Evolutionary conservation across 2,329 filamentous ascomycete species (phyloP).

Genomic region (Tympanopsis confertula): DNA sequence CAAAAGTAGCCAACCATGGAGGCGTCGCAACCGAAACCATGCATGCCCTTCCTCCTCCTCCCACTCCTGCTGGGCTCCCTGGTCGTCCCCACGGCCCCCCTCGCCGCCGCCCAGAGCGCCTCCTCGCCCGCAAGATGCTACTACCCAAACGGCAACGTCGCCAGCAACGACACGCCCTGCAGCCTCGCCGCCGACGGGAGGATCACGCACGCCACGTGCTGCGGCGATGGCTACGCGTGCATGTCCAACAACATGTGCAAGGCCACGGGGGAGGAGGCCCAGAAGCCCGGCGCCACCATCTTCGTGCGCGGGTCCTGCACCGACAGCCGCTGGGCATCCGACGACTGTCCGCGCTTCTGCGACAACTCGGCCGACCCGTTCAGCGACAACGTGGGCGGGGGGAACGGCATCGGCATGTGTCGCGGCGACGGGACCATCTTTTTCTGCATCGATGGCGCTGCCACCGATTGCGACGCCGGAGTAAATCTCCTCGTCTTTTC

Average conservation of each 20-base stretch:
- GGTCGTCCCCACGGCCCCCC: too few species aligned
- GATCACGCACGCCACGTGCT: conserved; percentile 16
- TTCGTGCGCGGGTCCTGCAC: conserved; percentile 21
- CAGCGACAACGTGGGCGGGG: conserved; percentile 8
- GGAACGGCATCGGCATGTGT: conserved; percentile 10
- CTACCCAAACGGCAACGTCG: conserved; percentile 15
- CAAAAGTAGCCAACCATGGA: too few species aligned
- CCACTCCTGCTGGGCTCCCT: too few species aligned
- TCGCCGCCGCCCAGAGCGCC: too few species aligned
- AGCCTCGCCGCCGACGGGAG: conserved; percentile 5
- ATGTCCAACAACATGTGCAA: conserved; percentile 19
- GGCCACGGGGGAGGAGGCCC: conserved; percentile 12
- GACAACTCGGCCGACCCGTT: conserved; percentile 8
- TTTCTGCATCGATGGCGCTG: conserved; percentile 11
- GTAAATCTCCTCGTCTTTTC: conserved; percentile 8
- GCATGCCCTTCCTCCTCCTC: too few species aligned
- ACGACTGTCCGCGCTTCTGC: conserved; percentile 19
- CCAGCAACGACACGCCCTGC: conserved; percentile 17
- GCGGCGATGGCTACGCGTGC: conserved; percentile 22
- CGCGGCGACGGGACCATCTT: conserved; percentile 7
- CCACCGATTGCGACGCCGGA: conserved; percentile 4
- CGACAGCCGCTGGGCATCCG: conserved; percentile 15
- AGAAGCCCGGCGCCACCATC: conserved; percentile 8
- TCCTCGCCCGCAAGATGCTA: conserved; percentile 10
- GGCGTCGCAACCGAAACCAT: too few species aligned